Evolutionary conservation across 768 basidiomycete genomes (phyloP).

Genomic region (Tephrocybe rancida): DNA sequence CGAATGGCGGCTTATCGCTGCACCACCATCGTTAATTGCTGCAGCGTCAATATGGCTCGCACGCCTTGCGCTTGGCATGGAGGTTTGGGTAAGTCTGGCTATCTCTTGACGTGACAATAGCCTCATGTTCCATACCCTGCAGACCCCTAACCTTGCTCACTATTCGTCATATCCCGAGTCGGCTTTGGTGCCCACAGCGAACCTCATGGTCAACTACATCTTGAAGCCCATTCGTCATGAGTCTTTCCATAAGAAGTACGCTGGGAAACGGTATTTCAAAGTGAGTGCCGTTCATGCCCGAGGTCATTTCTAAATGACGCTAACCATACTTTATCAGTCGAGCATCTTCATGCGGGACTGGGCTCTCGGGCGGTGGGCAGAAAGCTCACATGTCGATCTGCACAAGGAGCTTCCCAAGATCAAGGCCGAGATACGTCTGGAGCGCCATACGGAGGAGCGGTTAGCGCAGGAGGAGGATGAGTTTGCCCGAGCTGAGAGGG

Average conservation of each 20-base stretch:
- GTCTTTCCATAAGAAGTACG: conserved; percentile 93
- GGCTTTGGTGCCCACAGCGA: conserved; percentile 83
- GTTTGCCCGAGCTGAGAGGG: conserved; percentile 7
- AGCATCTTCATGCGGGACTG: conserved; percentile 84
- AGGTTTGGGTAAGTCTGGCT: conserved; percentile 77
- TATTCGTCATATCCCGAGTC: conserved; percentile 93
- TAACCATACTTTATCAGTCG: conserved; percentile 46
- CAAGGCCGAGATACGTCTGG: conserved; percentile 55
- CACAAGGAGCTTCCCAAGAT: conserved; percentile 58
- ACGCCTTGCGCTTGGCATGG: conserved; percentile 74
- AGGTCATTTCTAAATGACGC: background rate
- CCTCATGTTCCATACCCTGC: background rate
- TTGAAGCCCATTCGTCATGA: conserved; percentile 79
- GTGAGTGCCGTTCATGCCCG: conserved; percentile 36
- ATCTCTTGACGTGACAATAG: background rate
- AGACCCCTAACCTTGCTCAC: conserved; percentile 88
- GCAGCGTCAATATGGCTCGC: conserved; percentile 93
- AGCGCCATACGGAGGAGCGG: conserved; percentile 34
- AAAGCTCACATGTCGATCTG: conserved; percentile 61
- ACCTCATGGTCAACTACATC: conserved; percentile 91
- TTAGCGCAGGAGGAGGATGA: conserved; percentile 18
- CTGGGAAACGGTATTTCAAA: conserved; percentile 87
- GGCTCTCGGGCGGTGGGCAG: conserved; percentile 78
- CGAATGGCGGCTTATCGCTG: conserved; percentile 82
- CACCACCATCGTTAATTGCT: conserved; percentile 84